Evolutionary conservation across 2,329 filamentous ascomycete species (phyloP), one percentile per base, ranked within the genome.

Genomic region (Trichophyton schoenleinii): DNA sequence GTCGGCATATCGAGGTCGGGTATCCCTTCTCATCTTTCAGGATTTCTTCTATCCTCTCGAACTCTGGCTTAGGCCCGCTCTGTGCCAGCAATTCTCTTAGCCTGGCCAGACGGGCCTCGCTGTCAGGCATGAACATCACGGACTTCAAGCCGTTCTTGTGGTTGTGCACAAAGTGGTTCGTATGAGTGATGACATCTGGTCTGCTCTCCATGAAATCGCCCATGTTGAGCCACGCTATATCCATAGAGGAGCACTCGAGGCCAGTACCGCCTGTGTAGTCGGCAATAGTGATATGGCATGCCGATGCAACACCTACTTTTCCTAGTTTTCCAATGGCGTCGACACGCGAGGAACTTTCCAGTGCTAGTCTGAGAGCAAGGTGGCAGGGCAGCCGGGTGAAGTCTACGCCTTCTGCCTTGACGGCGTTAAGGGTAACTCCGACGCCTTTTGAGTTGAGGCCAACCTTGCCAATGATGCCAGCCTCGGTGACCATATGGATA

Each of bases 391-490:
- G 67, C 3, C 74, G 74, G 1, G 69, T 69, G 4, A 72, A 69
- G 59, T 79, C 73, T 52, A 82, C 74, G 0, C 81, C 81, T 38
- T 73, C 70, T 1, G 78, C 78, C 65, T 74, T 73, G 63, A 84
- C 80, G 2, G 82, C 82, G 66, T 84, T 85, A 55, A 84, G 72
- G 28, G 77, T 78, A 0, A 81, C 79, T 0, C 80, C 81, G 0
- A 85, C 80, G 2, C 81, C 80, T 0, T 68, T 64, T 52, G 70
- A 74, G 66, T 84, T 84, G 62, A 84, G 69, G 1, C 82, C 82
- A 49, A 85, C 83, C 66, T 84, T 84, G 15, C 80, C 81, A 58
- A 83, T 79, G 15, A 83, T 75, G 5, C 81, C 81, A 1, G 78
- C 81, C 67, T 83, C 81, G 2, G 80, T 83, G 61, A 83, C 74